phyloP scores from a whole-genome alignment of 129 eudicot genomes.

The Helianthus tuberosus region DNA sequence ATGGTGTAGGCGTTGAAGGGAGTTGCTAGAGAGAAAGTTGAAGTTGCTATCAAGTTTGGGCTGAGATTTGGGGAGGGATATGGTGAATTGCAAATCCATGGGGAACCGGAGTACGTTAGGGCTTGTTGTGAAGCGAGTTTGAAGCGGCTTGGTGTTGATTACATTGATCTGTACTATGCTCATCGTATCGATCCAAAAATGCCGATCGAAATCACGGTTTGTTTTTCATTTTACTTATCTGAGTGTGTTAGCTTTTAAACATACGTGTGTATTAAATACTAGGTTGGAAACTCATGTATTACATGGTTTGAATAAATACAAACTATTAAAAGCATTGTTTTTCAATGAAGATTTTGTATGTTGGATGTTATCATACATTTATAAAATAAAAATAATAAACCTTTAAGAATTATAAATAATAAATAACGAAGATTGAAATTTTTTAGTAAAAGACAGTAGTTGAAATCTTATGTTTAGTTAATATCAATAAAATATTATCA shows the following conservation, averaged over 20 bases:
- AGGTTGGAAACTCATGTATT: no score
- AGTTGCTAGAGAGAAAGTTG: constrained; percentile 54
- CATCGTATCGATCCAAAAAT: constrained; percentile 54
- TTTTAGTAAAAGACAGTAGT: no score
- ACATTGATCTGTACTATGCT: constrained; percentile 60
- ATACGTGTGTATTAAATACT: no score
- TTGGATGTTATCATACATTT: no score
- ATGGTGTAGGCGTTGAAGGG: constrained; percentile 29
- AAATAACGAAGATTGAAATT: no score
- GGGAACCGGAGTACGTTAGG: constrained; percentile 58
- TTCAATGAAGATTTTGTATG: no score
- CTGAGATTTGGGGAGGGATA: constrained; percentile 18
- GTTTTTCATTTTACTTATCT: constrained; percentile 25
- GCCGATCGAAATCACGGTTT: constrained; percentile 60
- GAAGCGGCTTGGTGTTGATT: constrained; percentile 61
- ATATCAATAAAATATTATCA: no score
- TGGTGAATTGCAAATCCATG: constrained; percentile 28
- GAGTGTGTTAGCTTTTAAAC: neutral
- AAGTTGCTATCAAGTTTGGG: constrained; percentile 72
- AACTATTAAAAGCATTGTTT: no score
- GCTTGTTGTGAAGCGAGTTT: constrained; percentile 63
- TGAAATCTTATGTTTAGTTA: no score
- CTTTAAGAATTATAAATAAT: no score
- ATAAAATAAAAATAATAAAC: no score
- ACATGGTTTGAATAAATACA: no score